phyloP scores from a whole-genome alignment of 768 basidiomycete species.

The Cyclocybe cylindracea region DNA sequence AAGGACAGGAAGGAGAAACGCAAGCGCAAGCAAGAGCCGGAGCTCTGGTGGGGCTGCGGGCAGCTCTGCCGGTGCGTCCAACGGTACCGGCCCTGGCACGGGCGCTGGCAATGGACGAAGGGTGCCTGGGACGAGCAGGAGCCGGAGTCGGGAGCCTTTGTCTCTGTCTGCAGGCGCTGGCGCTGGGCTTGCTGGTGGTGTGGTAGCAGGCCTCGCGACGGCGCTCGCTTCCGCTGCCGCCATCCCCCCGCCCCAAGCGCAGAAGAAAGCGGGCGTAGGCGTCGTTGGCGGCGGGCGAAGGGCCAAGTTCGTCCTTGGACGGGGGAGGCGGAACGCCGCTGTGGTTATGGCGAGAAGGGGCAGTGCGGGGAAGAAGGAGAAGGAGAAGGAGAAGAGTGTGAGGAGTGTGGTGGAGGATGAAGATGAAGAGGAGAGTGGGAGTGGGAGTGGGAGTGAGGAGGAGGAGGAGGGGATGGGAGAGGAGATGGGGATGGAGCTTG shows the following conservation, averaged over 20 bases:
- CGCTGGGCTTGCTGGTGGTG: too few species aligned
- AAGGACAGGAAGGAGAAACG: constrained; percentile 9
- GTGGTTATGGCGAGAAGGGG: too few species aligned
- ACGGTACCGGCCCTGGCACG: background rate
- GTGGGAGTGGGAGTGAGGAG: background rate
- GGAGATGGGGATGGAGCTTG: constrained; percentile 2
- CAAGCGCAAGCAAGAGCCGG: background rate
- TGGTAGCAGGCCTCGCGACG: too few species aligned
- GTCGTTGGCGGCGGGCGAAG: background rate
- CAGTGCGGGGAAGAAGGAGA: background rate
- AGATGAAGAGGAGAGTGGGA: background rate
- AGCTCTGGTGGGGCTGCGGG: background rate
- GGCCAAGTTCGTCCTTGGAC: too few species aligned
- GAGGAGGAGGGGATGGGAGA: constrained; percentile 6
- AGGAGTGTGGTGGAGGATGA: background rate
- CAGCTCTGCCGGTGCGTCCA: background rate
- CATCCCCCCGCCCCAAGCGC: too few species aligned
- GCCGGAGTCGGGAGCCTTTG: background rate
- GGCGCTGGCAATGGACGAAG: constrained; percentile 3
- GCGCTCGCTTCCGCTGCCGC: too few species aligned
- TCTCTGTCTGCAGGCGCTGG: too few species aligned
- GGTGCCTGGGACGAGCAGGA: constrained; percentile 11
- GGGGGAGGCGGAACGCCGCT: too few species aligned
- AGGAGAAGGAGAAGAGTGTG: background rate
- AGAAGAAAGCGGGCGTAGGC: background rate